Percentiles rank a stretch among this genome's conserved stretches.
These are phyloP conservation scores for Fraxinus velutina DNA, from an alignment of 305 asterid genomes.

Conservation along the genomic window DNA sequence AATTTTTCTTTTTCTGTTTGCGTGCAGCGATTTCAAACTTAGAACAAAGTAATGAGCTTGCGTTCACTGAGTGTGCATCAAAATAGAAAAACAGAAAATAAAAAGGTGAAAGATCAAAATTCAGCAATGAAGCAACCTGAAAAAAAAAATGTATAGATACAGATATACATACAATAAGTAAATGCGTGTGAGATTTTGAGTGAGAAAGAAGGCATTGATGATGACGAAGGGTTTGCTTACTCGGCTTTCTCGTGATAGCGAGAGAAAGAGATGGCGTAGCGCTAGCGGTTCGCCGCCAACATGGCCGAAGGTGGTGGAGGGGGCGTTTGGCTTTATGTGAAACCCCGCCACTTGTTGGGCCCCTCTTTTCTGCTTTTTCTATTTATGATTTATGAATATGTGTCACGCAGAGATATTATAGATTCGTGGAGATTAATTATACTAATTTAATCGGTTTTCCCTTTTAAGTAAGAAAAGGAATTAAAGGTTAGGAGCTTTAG, in stretches of 20 bases:
- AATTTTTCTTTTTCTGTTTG: not conserved
- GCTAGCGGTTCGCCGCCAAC: constrained; percentile 4
- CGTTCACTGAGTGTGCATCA: not conserved
- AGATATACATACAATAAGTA: not conserved
- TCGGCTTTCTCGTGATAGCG: constrained; percentile 2
- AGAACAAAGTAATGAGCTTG: not conserved
- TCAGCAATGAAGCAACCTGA: not conserved
- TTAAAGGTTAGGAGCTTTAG: not conserved
- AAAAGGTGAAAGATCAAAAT: not conserved
- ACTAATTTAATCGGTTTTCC: not conserved
- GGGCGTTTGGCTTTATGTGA: constrained; percentile 4
- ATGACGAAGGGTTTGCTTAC: not conserved
- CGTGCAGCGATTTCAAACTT: not conserved
- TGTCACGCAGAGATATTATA: not conserved
- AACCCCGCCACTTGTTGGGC: constrained; percentile 2
- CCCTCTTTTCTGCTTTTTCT: not conserved
- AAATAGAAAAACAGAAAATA: not conserved
- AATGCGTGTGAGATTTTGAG: not conserved
- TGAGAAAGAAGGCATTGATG: not conserved
- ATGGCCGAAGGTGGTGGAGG: not conserved
- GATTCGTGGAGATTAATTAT: not conserved
- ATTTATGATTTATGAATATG: not conserved
- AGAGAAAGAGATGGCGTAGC: not conserved
- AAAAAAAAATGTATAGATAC: not conserved
- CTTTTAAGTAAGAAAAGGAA: not conserved